Evolutionary conservation across 2,329 filamentous ascomycete genomes (phyloP).

Genomic region (Penicillium sp.): DNA sequence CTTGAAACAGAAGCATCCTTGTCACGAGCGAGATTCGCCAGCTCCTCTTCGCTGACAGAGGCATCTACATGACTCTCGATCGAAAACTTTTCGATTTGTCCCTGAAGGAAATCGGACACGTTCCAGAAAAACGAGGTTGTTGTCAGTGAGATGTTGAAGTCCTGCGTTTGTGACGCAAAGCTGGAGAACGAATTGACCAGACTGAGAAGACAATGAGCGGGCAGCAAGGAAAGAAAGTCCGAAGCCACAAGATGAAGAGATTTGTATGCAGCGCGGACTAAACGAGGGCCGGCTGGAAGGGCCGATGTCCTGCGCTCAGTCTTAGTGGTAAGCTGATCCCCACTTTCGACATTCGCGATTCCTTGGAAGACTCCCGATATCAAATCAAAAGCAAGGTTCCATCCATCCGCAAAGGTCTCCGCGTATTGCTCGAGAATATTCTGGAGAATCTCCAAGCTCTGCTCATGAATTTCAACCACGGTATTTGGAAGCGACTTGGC

Average conservation of each 20-base stretch:
- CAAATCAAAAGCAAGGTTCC: slow-evolving; percentile 79
- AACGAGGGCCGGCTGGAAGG: slow-evolving; percentile 55
- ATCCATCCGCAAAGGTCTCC: slow-evolving; percentile 74
- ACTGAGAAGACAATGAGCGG: slow-evolving; percentile 65
- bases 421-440: slow-evolving; percentile 82
- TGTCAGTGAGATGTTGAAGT: slow-evolving; percentile 91
- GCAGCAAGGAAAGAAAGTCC: slow-evolving; percentile 75
- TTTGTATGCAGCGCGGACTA: slow-evolving; percentile 81
- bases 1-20: slow-evolving; percentile 55
- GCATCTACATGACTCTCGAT: slow-evolving; percentile 36
- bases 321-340: slow-evolving; percentile 6
- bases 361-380: slow-evolving; percentile 72
- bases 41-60: slow-evolving; percentile 52
- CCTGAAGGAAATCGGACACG: slow-evolving; percentile 75
- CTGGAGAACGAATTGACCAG: slow-evolving; percentile 83
- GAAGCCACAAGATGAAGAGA: slow-evolving; percentile 90
- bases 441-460: slow-evolving; percentile 73
- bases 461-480: slow-evolving; percentile 74
- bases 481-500: slow-evolving; percentile 57
- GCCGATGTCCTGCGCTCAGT: slow-evolving; percentile 20
- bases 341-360: slow-evolving; percentile 35
- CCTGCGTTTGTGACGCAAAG: slow-evolving; percentile 83
- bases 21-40: slow-evolving; percentile 56
- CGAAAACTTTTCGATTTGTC: slow-evolving; percentile 42
- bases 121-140: slow-evolving; percentile 96